Base-by-base conservation (phyloP, 176 grass and related monocot genomes). In the Urochloa ruziziensis region DNA sequence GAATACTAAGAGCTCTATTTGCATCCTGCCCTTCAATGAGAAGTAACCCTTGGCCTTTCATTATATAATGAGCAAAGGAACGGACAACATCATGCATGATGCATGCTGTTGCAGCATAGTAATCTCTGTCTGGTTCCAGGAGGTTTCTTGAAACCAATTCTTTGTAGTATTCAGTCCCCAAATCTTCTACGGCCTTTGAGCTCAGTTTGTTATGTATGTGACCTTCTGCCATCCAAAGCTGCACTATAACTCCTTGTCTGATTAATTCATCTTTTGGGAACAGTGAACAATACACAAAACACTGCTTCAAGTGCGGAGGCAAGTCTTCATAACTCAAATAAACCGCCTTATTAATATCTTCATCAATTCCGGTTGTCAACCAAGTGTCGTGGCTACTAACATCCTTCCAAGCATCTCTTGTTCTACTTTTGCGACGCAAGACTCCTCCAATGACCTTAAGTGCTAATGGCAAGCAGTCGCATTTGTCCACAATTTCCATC, bases 81-180 rank as follows among this genome's bases (percentile, higher is more conserved):
- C 63, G 80, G 2, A 88, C n/a, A 23, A 88, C 64, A 47, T 82
- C 74, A 67, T 88, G 80, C 80, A 88, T 88, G 4, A 4, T 53
- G 16, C 24, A 79, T 16, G 0, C 40, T 19, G 4, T 2, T 8
- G 1, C 11, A 47, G 10, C 21, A 44, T 46, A 49, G 1, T 0
- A 12, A 4, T 0, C 0, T 39, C 43, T 5, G 0, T 80, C 10
- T n/a, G 28, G 37, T 17, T 75, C 49, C 49, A 85, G 28, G 6
- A 89, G 82, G 2, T 80, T 81, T 27, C 87, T 74, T 33, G 48
- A 67, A 32, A 81, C 0, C 10, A 89, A 39, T 21, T 89, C 76
- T 40, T 19, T 49, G 27, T 80, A 84, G 34, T 84, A 89, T 0
- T 56, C 27, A 0, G 0, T 8, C 15, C 48, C 87, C 14, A 83